phyloP scores from a whole-genome alignment of 208 protist species.

The Novymonas esmeraldas region DNA sequence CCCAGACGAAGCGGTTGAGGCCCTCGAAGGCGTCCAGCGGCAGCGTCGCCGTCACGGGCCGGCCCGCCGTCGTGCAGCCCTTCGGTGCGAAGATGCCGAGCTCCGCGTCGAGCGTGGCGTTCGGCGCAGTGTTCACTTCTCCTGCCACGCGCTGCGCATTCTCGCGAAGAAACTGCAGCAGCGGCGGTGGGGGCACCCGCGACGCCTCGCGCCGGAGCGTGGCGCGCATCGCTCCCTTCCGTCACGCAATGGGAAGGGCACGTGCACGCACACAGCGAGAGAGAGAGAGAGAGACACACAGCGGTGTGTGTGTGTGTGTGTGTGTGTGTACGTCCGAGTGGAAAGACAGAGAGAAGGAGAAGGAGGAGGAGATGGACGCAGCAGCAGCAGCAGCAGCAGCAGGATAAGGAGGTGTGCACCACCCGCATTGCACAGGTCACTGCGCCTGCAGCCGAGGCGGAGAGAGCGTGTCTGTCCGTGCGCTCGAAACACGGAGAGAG shows the following conservation, averaged over 20 bases:
- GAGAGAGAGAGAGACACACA: no score
- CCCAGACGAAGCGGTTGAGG: conserved; percentile 82
- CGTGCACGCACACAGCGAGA: background rate
- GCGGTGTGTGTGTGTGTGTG: conserved; percentile 5
- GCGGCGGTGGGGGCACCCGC: background rate
- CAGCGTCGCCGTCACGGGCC: conserved; percentile 18
- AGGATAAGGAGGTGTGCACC: background rate
- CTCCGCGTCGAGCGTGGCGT: background rate
- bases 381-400: no score
- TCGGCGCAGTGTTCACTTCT: background rate
- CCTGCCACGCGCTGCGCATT: background rate
- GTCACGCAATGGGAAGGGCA: no score
- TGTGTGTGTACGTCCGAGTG: background rate
- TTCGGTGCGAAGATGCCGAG: conserved; percentile 6
- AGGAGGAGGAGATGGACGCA: no score
- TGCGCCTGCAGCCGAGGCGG: no score
- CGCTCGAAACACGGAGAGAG: no score
- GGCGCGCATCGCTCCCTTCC: background rate
- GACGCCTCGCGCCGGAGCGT: background rate
- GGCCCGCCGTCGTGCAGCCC: conserved; percentile 44
- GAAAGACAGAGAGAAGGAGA: background rate
- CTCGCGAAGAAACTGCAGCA: conserved; percentile 11
- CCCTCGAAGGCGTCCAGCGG: conserved; percentile 65
- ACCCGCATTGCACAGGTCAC: no score
- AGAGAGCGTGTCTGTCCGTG: no score